phyloP scores from a whole-genome alignment of 805 yeast species.

The Candida nonsorbophila region DNA sequence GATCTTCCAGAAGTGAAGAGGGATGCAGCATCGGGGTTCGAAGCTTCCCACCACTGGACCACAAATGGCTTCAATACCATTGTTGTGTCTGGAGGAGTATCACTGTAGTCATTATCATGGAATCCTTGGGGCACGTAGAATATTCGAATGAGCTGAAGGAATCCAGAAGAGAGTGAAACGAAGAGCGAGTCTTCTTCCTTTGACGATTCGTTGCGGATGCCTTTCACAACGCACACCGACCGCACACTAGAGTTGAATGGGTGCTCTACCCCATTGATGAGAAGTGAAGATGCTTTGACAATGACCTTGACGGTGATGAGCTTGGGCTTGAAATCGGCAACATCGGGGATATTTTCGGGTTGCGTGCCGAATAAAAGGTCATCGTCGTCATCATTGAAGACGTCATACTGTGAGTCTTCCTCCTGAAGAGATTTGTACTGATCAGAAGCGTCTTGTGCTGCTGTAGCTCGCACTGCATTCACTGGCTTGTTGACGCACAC shows the following conservation, averaged over 20 bases:
- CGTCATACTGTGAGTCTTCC: slow-evolving; percentile 35
- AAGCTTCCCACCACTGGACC: slow-evolving; percentile 47
- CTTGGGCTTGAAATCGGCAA: neutral
- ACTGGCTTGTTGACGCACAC: slow-evolving; percentile 27
- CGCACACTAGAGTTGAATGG: slow-evolving; percentile 26
- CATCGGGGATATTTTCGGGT: slow-evolving; percentile 1
- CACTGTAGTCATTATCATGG: slow-evolving; percentile 18
- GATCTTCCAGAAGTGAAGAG: slow-evolving; percentile 20
- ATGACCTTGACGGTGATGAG: slow-evolving; percentile 16
- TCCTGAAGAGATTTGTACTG: slow-evolving; percentile 26
- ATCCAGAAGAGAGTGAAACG: slow-evolving; percentile 36
- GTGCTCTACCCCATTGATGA: slow-evolving; percentile 24
- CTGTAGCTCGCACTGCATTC: slow-evolving; percentile 26
- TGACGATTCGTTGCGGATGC: slow-evolving; percentile 10
- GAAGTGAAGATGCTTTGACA: slow-evolving; percentile 25
- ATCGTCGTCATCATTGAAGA: slow-evolving; percentile 30
- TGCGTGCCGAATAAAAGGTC: slow-evolving; percentile 16
- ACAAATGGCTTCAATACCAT: slow-evolving; percentile 36
- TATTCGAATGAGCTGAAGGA: slow-evolving; percentile 32
- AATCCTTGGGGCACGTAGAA: slow-evolving; percentile 28
- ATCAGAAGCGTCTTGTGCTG: slow-evolving; percentile 32
- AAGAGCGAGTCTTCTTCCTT: slow-evolving; percentile 34
- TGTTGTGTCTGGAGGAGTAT: slow-evolving; percentile 5
- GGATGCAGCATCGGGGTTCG: slow-evolving; percentile 8
- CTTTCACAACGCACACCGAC: slow-evolving; percentile 22